These are phyloP conservation scores for Mycosphaerella arachidis DNA, from an alignment of 2,329 filamentous ascomycete genomes.

Conservation along the genomic window DNA sequence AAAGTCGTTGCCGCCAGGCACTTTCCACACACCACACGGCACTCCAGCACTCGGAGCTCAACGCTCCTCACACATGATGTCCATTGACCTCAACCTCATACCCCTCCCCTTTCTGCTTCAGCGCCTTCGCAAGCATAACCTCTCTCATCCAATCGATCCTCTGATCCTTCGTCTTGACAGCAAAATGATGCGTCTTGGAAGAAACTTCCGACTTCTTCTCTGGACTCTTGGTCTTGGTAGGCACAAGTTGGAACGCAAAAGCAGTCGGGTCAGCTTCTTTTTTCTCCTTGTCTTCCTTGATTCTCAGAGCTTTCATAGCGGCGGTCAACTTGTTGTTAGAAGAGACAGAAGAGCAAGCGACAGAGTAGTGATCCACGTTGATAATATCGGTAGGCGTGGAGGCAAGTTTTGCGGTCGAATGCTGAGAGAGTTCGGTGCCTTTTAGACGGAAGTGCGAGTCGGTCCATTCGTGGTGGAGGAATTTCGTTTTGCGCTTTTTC, in stretches of 20 bases:
- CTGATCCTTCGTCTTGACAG: constrained; percentile 79
- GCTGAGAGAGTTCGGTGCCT: constrained; percentile 59
- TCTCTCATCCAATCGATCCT: constrained; percentile 97
- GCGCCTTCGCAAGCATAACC: constrained; percentile 83
- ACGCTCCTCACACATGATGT: neutral
- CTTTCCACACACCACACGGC: neutral
- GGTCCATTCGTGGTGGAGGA: constrained; percentile 90
- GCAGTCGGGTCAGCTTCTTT: constrained; percentile 48
- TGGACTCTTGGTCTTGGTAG: constrained; percentile 39
- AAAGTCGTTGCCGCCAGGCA: neutral
- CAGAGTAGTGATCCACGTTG: constrained; percentile 83
- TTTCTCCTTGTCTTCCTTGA: constrained; percentile 50
- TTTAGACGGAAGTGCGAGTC: constrained; percentile 85
- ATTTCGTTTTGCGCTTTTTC: constrained; percentile 87
- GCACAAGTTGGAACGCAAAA: constrained; percentile 82
- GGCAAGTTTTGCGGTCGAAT: constrained; percentile 48
- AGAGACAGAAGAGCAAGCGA: constrained; percentile 73
- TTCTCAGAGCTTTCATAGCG: constrained; percentile 73
- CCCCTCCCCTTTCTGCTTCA: constrained; percentile 77
- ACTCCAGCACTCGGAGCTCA: no score
- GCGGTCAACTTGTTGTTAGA: constrained; percentile 77
- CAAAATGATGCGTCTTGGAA: constrained; percentile 84
- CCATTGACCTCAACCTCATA: constrained; percentile 80
- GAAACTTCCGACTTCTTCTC: constrained; percentile 3
- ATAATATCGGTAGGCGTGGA: constrained; percentile 73